phyloP scores from a whole-genome alignment of 306 rosid species.

The Ceratonia siliqua region DNA sequence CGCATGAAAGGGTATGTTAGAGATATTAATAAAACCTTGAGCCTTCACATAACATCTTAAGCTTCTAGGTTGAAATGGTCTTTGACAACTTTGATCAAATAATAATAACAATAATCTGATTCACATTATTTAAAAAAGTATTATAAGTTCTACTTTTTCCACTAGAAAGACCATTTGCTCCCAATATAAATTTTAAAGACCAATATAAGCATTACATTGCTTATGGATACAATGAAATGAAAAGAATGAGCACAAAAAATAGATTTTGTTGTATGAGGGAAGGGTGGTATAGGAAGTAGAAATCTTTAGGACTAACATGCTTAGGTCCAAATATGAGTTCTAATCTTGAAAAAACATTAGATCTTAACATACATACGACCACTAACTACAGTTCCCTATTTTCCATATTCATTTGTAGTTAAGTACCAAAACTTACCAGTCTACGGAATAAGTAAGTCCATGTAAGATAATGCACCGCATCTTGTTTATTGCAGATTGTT shows the following conservation, averaged over 20 bases:
- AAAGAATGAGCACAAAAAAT: not conserved
- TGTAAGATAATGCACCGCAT: conserved; percentile 92
- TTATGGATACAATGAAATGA: not conserved
- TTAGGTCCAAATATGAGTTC: not conserved
- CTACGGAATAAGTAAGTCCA: conserved; percentile 98
- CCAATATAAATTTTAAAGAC: not conserved
- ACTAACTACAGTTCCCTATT: not conserved
- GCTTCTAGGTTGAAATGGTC: not conserved
- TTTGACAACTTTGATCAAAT: not conserved
- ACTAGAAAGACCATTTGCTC: not conserved
- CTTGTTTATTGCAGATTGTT: conserved; percentile 90
- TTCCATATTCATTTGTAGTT: not conserved
- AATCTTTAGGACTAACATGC: not conserved
- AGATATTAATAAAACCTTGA: no score
- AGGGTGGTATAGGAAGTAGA: not conserved
- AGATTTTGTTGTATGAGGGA: not conserved
- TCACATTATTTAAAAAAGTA: not conserved
- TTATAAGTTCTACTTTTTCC: not conserved
- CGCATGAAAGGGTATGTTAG: no score
- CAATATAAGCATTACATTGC: no score
- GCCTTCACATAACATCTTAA: no score
- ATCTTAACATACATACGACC: not conserved
- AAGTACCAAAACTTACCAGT: conserved; percentile 62
- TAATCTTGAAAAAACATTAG: not conserved
- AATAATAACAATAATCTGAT: not conserved